These are phyloP conservation scores for Phytopythium kandeliae DNA, from an alignment of 352 stramenopile species.

Conservation along the genomic window DNA sequence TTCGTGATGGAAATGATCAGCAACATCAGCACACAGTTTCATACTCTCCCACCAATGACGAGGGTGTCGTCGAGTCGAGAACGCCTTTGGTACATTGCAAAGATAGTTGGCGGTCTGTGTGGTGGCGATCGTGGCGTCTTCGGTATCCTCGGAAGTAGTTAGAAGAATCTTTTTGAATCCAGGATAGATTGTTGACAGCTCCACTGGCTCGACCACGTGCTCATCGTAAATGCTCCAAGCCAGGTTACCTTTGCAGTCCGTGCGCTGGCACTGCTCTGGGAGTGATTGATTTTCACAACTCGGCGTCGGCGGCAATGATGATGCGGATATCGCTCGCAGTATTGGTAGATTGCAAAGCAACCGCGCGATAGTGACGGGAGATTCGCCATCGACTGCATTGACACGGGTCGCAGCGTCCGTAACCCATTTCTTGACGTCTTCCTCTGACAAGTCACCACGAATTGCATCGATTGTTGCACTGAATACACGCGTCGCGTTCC, in stretches of 20 bases:
- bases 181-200: too few relatives aligned
- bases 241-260: background rate
- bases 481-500: slow-evolving; percentile 26
- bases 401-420: background rate
- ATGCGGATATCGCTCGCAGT: background rate
- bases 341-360: slow-evolving; percentile 15
- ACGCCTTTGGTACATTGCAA: too few relatives aligned
- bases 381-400: slow-evolving; percentile 11
- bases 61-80: too few relatives aligned
- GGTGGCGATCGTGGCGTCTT: too few relatives aligned
- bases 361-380: slow-evolving; percentile 20
- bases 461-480: background rate
- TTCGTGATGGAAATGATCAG: too few relatives aligned
- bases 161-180: too few relatives aligned
- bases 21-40: too few relatives aligned
- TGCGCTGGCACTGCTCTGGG: background rate
- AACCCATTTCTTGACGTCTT: background rate
- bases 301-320: background rate
- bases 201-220: too few relatives aligned
- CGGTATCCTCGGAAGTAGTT: too few relatives aligned
- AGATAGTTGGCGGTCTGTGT: too few relatives aligned
- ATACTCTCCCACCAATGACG: too few relatives aligned
- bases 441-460: background rate
- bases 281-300: background rate
- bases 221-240: too few relatives aligned